Percentiles rank a stretch among this genome's conserved stretches.
Evolutionary conservation across 2,329 filamentous ascomycete species (phyloP).

Genomic region (Coniochaeta hoffmannii): DNA sequence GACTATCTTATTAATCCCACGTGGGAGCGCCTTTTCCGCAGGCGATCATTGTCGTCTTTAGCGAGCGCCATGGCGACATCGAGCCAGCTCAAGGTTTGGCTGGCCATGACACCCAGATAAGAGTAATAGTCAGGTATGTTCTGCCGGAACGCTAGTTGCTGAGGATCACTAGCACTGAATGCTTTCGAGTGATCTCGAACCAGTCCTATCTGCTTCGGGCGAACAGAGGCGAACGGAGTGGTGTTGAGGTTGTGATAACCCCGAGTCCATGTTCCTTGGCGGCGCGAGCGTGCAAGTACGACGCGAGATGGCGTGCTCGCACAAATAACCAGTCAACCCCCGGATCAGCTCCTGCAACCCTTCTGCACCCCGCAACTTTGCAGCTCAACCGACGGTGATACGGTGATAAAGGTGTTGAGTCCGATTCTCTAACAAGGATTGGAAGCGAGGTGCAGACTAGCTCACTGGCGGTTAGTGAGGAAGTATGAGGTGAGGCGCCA

Average conservation of each 20-base stretch:
- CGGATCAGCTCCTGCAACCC: not conserved
- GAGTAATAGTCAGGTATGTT: not conserved
- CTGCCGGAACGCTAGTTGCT: not conserved
- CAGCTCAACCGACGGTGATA: not conserved
- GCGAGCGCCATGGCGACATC: constrained; percentile 6
- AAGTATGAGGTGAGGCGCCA: too few species aligned
- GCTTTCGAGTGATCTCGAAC: not conserved
- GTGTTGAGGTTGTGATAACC: not conserved
- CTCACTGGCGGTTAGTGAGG: not conserved
- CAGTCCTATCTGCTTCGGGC: too few species aligned
- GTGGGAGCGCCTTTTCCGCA: not conserved
- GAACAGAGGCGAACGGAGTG: not conserved
- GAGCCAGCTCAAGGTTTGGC: not conserved
- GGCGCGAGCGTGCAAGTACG: not conserved
- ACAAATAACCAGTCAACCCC: not conserved
- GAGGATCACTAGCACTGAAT: not conserved
- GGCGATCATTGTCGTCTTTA: constrained; percentile 5
- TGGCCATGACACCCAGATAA: not conserved
- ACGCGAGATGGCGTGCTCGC: not conserved
- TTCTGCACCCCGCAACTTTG: not conserved
- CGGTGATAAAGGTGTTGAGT: not conserved
- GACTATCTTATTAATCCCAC: not conserved
- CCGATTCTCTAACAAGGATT: not conserved
- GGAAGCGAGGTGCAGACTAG: not conserved
- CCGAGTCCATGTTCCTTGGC: not conserved